Evolutionary conservation across 345 rosid species (phyloP), one percentile per base, ranked within the genome.

Genomic region (Linum usitatissimum): DNA sequence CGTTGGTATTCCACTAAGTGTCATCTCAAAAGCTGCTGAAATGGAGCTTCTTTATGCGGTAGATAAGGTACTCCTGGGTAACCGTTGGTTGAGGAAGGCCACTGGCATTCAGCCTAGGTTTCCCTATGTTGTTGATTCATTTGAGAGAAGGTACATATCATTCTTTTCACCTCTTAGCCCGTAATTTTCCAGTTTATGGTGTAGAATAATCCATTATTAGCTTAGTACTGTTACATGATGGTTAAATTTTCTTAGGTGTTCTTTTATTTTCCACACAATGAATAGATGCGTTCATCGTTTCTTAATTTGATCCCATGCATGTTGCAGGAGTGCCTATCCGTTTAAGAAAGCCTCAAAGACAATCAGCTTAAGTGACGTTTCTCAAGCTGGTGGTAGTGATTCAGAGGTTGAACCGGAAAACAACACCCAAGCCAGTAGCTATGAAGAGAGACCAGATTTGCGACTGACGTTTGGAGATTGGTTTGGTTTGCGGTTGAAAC

Each of bases 1-100:
- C 71, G 86, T 93, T 5, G 87, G 78, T 59, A 83, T 90, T 73
- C 97, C 97, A 39, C 70, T 87, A 69, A 90, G 84, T 76, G 87
- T 90, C 58, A 83, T 93, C 77, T 89, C 97, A 55, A 93, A 90
- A 77, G 99, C 91, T 78, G 99, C 94, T 65, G 97, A 86, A 73
- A 82, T 93, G 70, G 88, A 87, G 76, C 91, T 93, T 30, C 77
- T 79, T 45, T 78, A 90, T 71, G 86, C 90, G 5, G 85, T 93
- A 21, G 99, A 93, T 66, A 90, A 68, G 74, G 80, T 84, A 60
- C 82, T 93, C 39, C 66, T 93, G 39, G 97, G 99, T 56, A 86
- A 87, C 66, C 79, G 91, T 80, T 90, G 99, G 97, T 78, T 90
- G 71, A 86, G 97, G 51, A 93, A 87, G 80, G 90, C 86, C 36